Conservation (phyloP, 345 rosid species). For the Hibiscus mutabilis region DNA sequence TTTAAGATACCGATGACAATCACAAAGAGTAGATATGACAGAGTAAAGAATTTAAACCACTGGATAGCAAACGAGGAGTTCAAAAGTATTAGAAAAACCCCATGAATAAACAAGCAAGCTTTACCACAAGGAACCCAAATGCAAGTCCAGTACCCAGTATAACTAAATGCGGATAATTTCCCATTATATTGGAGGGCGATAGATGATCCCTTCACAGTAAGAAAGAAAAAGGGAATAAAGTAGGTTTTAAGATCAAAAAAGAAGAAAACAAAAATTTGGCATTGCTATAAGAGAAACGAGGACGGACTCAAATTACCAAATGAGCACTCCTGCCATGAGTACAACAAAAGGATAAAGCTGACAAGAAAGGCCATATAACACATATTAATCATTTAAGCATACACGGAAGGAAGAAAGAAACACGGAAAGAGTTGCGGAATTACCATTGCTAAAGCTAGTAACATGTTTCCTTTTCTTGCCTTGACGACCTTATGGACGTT, state of each 20-base stretch:
- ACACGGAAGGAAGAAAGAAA: not conserved
- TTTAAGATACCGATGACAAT: not conserved
- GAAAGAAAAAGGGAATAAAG: not conserved
- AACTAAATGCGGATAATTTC: conserved; percentile 79
- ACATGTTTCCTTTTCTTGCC: conserved; percentile 81
- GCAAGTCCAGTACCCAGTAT: conserved; percentile 95
- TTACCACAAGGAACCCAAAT: conserved; percentile 95
- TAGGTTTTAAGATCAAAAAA: conserved; percentile 1
- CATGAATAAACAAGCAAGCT: conserved; percentile 10
- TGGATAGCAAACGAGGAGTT: too few species aligned
- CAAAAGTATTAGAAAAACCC: not conserved
- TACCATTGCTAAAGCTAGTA: conserved; percentile 90
- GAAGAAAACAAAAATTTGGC: not conserved
- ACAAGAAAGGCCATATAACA: conserved; percentile 15
- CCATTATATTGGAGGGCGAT: conserved; percentile 75
- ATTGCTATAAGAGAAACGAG: not conserved
- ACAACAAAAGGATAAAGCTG: conserved; percentile 81
- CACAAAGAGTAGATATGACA: not conserved
- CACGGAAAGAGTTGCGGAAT: conserved; percentile 10
- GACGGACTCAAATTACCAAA: conserved; percentile 45
- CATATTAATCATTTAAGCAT: conserved; percentile 5
- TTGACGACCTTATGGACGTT: conserved; percentile 78
- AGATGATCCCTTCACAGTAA: conserved; percentile 49
- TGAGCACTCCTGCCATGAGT: conserved; percentile 69
- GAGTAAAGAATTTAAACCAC: too few species aligned